Conservation (phyloP, 2,329 filamentous ascomycete species). For the Sarocladiaceae sp. region DNA sequence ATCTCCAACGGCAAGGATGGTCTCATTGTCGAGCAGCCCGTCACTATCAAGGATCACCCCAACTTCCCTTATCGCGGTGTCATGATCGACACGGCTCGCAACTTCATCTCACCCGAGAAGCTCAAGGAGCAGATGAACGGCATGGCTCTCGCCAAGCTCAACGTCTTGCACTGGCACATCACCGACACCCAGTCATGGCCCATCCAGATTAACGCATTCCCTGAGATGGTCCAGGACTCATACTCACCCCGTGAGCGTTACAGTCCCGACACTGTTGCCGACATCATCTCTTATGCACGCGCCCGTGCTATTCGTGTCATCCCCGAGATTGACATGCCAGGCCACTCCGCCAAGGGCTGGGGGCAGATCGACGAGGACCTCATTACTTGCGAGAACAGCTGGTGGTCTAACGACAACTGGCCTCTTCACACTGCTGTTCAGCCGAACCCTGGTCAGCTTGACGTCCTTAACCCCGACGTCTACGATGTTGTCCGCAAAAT, state of each 20-base stretch:
- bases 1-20: conserved; percentile 50
- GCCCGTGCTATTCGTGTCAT: conserved; percentile 52
- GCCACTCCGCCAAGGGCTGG: conserved; percentile 50
- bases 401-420: conserved; percentile 56
- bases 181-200: conserved; percentile 86
- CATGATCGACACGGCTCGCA: conserved; percentile 70
- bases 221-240: conserved; percentile 68
- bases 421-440: conserved; percentile 46
- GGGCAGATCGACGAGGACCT: conserved; percentile 49
- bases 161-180: conserved; percentile 72
- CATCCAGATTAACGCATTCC: conserved; percentile 66
- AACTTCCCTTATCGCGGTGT: conserved; percentile 72
- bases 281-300: conserved; percentile 66
- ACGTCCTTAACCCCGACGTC: conserved; percentile 67
- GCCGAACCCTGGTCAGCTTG: conserved; percentile 63
- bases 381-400: conserved; percentile 47
- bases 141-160: conserved; percentile 74
- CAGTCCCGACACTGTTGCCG: conserved; percentile 54
- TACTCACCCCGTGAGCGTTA: conserved; percentile 65
- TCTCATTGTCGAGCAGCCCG: conserved; percentile 68
- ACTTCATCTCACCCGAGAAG: conserved; percentile 60
- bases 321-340: conserved; percentile 58
- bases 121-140: conserved; percentile 73
- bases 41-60: conserved; percentile 66
- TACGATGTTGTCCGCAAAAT: conserved; percentile 65